A percentile compares a stretch with the other conserved stretches of the same genome.
phyloP scores from a whole-genome alignment of 2,329 filamentous ascomycete species.

The Stagonosporopsis rhizophila region DNA sequence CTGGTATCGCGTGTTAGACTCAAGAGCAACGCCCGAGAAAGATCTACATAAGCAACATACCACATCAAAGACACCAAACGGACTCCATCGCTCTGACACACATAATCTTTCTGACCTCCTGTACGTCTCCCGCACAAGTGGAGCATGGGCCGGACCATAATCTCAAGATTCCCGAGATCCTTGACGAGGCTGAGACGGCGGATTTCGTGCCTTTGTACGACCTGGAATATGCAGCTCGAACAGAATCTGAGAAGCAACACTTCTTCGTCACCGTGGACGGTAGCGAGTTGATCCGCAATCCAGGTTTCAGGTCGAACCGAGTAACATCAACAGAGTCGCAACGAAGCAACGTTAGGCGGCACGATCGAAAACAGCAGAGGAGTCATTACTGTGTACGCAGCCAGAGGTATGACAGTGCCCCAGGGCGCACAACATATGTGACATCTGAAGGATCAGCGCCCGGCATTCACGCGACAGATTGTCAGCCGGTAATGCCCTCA shows the following conservation, averaged over 20 bases:
- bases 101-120: not conserved
- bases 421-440: constrained; percentile 38
- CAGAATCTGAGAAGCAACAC: constrained; percentile 16
- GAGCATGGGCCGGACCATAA: constrained; percentile 8
- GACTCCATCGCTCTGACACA: not conserved
- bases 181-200: constrained; percentile 23
- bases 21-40: not conserved
- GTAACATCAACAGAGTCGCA: constrained; percentile 35
- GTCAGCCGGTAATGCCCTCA: constrained; percentile 17
- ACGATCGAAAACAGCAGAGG: constrained; percentile 19
- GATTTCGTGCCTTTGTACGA: constrained; percentile 28
- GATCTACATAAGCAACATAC: not conserved
- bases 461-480: constrained; percentile 29
- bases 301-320: constrained; percentile 42
- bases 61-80: not conserved
- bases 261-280: constrained; percentile 22
- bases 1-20: not conserved
- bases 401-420: constrained; percentile 25
- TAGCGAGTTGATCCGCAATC: constrained; percentile 36
- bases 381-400: constrained; percentile 18
- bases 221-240: constrained; percentile 22
- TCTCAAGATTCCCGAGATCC: constrained; percentile 10
- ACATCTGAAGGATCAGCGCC: constrained; percentile 29
- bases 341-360: constrained; percentile 22
- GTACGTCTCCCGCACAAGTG: not conserved